phyloP scores from a whole-genome alignment of 257 asterid genomes.

The Linderniella brevidens region DNA sequence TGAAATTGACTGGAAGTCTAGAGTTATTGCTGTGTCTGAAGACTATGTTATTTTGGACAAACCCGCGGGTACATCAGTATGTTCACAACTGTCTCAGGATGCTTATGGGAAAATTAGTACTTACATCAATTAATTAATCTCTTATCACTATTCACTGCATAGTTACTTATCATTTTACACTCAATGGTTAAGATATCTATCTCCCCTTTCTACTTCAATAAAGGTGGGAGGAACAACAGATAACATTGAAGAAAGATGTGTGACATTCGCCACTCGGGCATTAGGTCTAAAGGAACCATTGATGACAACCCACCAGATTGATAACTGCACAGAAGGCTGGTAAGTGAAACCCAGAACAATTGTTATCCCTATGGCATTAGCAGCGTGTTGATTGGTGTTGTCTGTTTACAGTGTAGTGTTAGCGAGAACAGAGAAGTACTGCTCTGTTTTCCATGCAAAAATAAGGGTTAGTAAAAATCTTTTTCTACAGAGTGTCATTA shows the following conservation, averaged over 20 bases:
- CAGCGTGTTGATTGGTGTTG: constrained; percentile 10
- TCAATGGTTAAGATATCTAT: no score
- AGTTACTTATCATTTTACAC: no score
- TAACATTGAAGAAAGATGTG: constrained; percentile 91
- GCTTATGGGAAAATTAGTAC: no score
- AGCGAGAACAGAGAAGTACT: constrained; percentile 74
- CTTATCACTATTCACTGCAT: no score
- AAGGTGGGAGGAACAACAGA: constrained; percentile 97
- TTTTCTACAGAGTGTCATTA: no score
- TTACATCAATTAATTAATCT: no score
- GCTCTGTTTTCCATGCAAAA: constrained; percentile 76
- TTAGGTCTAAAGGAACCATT: constrained; percentile 53
- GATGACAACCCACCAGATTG: constrained; percentile 95
- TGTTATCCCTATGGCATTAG: constrained; percentile 1
- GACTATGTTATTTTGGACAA: constrained; percentile 71
- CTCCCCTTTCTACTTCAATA: no score
- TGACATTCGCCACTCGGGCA: constrained; percentile 82
- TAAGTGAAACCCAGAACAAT: constrained; percentile 14
- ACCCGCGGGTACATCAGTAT: constrained; percentile 96
- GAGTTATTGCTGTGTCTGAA: constrained; percentile 65
- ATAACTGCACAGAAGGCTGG: constrained; percentile 96
- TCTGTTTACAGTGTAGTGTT: constrained; percentile 55
- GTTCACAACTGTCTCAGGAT: constrained; percentile 26
- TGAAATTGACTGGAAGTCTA: constrained; percentile 83
- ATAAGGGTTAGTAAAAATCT: constrained; percentile 53